These are phyloP conservation scores for Pyracantha coccinea DNA, from an alignment of 331 rosid genomes.

Conservation along the genomic window DNA sequence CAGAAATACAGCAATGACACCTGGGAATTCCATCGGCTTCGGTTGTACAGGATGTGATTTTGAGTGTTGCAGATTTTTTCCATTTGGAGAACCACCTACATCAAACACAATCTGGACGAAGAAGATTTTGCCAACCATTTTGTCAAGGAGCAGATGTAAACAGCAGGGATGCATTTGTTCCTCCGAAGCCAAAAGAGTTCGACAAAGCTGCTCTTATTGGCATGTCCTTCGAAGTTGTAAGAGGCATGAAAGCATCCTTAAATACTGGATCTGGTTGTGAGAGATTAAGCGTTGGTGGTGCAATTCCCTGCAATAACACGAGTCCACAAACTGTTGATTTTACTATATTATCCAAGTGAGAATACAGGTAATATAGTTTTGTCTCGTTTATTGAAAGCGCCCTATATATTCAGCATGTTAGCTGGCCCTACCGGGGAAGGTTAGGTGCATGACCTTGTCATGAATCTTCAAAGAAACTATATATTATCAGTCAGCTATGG, in stretches of 20 bases:
- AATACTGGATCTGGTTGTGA: slow-evolving; percentile 73
- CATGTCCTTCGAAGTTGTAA: slow-evolving; percentile 51
- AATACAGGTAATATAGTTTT: neutral
- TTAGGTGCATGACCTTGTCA: neutral
- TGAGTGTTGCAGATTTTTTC: neutral
- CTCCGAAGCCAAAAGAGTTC: slow-evolving; percentile 94
- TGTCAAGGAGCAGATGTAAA: slow-evolving; percentile 46
- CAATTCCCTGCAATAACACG: slow-evolving; percentile 51
- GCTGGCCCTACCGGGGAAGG: neutral
- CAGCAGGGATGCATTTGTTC: slow-evolving; percentile 85
- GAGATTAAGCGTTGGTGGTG: slow-evolving; percentile 83
- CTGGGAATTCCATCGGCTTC: neutral
- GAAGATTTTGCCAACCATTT: neutral
- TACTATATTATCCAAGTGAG: neutral
- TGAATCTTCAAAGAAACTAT: neutral
- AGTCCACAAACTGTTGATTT: no score
- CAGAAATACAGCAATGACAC: neutral
- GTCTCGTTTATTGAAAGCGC: neutral
- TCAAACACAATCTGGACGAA: neutral
- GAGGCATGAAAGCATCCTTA: slow-evolving; percentile 52
- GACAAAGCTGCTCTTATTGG: slow-evolving; percentile 71
- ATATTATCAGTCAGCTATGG: neutral
- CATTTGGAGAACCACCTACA: neutral
- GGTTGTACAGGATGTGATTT: neutral
- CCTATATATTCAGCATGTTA: neutral